Base-by-base conservation (phyloP, 2,329 filamentous ascomycete species). In the Pseudopyrenochaeta lycopersici region DNA sequence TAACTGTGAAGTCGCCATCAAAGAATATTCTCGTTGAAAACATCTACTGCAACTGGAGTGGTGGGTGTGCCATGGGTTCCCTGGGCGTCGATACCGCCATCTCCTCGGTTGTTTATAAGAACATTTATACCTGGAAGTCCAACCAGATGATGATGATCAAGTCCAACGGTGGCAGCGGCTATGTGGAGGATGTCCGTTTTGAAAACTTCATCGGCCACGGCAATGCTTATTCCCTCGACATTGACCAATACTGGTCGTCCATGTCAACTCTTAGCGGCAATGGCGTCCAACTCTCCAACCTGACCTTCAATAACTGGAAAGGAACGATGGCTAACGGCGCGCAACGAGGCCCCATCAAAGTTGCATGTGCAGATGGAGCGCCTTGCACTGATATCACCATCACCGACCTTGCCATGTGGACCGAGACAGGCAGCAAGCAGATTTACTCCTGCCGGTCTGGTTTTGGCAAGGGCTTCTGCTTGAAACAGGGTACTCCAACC, bases 71-170 rank as follows among this genome's bases (percentile, higher is more conserved):
- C 10, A 83, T 88, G 61, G 85, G 85, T 31, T 85, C 82, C 3
- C 76, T 88, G 2, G 80, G 77, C 5, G 70, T 73, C 11, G 77
- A 79, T 51, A 82, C 72, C 51, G 76, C 81, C 54, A 82, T 86
- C 65, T 80, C 79, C 33, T 73, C 84, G 54, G 77, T 87, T 53
- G 68, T 75, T 23, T 87, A 86, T 74, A 74, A 76, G 61, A 85
- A 86, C 64, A 66, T 87, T 56, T 87, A 87, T 75, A 86, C 84
- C 27, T 80, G 78, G 73, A 75, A 78, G n/a, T 82, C 81, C 9
- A 87, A 87, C 76, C 83, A 87, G 64, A 86, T 87, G 84, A 81
- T 82, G 71, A 84, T 85, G 83, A 81, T 87, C 76, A 88, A 87
- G 71, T 82, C 80, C 47, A 83, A 85, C 62, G 85, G 85, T 36